Base-by-base conservation (phyloP, 306 rosid genomes). In the Rosa lucieae region DNA sequence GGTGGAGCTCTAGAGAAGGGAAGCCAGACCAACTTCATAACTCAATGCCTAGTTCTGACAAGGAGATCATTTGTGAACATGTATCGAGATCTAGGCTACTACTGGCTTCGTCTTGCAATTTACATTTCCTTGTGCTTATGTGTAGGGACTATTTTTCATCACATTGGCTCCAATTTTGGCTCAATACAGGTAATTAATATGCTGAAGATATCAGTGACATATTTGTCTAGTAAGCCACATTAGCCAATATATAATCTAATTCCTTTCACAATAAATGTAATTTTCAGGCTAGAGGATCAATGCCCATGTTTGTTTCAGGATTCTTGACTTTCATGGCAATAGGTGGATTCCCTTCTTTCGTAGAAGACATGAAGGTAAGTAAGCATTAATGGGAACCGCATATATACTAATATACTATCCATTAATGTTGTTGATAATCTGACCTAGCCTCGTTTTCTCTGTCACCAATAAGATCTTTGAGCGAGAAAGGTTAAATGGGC, bases 291-390 rank as follows among this genome's bases (percentile, higher is more conserved):
- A 87, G 97, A 79, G 90, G 86, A 21, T 80, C 88, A 49, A 82
- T 88, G 73, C 88, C 90, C 40, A 84, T 79, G 73, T 90, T 92
- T 87, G 86, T 88, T 26, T 84, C 77, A 39, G 78, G 92, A 12
- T 92, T 90, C 79, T 58, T 90, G 21, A 92, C 94, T 59, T 92
- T 92, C 86, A 92, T 90, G 85, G 84, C 88, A 48, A 84, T 90
- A 61, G 87, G 84, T 42, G 97, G 91, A 18, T 92, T 92, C 82
- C 92, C 90, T 81, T 92, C 97, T 42, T 90, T 90, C 78, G 92
- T 88, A 49, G 93, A 90, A 44, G 97, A 88, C 52, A 90, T 90
- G 94, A 87, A 92, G 94, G 92, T 92, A 23, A 68, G 72, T 29
- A 6, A 77, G 26, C 18, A 15, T 15, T 78, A 13, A 5, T 69